Base-by-base conservation (phyloP, 1,284 basidiomycete genomes). In the Cerioporus squamosus region DNA sequence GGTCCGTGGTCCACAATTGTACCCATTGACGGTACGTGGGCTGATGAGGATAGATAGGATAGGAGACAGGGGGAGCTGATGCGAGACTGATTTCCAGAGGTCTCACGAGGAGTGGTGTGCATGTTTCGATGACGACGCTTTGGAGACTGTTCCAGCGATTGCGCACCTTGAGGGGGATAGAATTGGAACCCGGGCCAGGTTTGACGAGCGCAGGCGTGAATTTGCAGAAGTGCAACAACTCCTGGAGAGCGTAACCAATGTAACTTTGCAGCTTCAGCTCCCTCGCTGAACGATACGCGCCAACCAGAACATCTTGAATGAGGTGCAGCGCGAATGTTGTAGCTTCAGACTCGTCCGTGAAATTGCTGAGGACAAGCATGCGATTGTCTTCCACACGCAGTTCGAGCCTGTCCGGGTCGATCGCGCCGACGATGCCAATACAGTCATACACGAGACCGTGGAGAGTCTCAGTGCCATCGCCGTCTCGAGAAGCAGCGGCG, bases 1-100 rank as follows among this genome's bases (percentile, higher is more conserved):
- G 84, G 70, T 93, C 84, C 12, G 85, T 82, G 0, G 93, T 88
- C 96, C 97, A 99, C 0, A 84, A 74, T 65, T 97, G 94, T 22
- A 99, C 83, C 97, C 97, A 99, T 73, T 99, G 96, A 47, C 96
- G 87, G 74, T 97, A 99, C 0, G 94, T 95, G 5, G 83, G 74
- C 53, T 88, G 83, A 3, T 78, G 77, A 1, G 83, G 79, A 74
- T 98, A 99, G 53, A 98, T 86, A 2, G 95, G 95, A 64, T 87
- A 82, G 31, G 77, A 70, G 39, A 79, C 75, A 7, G 77, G 70
- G 20, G 74, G 70, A 7, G 68, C 61, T 2, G 71, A 65, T 22
- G 75, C 75, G 38, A 77, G 74, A 24, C 77, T 75, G 22, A 86
- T 70, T 1, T 78, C 79, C 70, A 90, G 95, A 24, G 86, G 84